phyloP scores from a whole-genome alignment of 2,329 filamentous ascomycete species.

The Neopestalotiopsis sp. region DNA sequence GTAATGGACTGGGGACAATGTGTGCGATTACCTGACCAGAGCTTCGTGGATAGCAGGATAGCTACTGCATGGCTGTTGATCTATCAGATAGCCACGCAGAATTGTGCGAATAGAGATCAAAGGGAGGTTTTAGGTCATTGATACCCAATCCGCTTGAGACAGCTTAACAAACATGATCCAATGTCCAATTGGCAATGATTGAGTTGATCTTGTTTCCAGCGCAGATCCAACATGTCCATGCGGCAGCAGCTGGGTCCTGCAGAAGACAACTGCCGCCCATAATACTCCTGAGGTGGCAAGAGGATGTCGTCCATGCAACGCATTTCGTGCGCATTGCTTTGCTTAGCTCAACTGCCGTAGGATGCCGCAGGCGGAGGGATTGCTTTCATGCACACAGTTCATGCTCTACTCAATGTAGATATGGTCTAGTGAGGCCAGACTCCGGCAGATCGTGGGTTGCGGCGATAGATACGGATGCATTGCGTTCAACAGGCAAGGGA shows the following conservation, averaged over 20 bases:
- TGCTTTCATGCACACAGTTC: not conserved
- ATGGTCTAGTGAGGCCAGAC: not conserved
- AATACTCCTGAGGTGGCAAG: not conserved
- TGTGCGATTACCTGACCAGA: not conserved
- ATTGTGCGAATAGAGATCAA: not conserved
- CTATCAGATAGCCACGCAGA: not conserved
- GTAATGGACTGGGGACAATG: not conserved
- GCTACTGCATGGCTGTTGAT: not conserved
- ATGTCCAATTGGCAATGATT: not conserved
- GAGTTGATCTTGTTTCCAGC: not conserved
- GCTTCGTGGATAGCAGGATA: not conserved
- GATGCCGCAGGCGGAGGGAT: not conserved
- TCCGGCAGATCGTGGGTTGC: not conserved
- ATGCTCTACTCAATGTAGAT: not conserved
- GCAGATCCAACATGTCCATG: not conserved
- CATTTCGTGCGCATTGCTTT: not conserved
- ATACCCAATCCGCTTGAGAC: not conserved
- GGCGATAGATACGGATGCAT: not conserved
- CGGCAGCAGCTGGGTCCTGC: not conserved
- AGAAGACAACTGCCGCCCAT: not conserved
- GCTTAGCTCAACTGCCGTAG: not conserved
- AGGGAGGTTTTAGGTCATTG: not conserved
- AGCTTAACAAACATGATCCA: not conserved
- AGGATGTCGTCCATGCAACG: not conserved
- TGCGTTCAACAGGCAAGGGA: not conserved